Evolutionary conservation across 2,329 filamentous ascomycete genomes (phyloP).

Genomic region (Rugonectria rugulosa): DNA sequence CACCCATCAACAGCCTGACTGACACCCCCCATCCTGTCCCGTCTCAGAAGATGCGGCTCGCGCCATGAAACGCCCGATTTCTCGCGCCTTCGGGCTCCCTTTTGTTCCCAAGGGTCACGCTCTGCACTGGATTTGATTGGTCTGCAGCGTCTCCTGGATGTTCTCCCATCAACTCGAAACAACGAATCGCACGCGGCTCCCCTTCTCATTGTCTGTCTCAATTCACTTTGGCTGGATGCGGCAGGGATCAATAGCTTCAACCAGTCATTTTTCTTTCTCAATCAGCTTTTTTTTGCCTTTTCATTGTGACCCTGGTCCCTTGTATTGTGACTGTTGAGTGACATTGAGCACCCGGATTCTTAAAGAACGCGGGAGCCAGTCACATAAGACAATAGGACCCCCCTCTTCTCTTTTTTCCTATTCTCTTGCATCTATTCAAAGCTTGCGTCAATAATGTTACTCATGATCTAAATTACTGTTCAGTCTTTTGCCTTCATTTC

Average conservation of each 20-base stretch:
- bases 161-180: conserved; percentile 22
- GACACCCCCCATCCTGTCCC: conserved; percentile 14
- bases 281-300: conserved; percentile 18
- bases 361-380: conserved; percentile 34
- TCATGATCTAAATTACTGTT: conserved; percentile 31
- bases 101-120: conserved; percentile 11
- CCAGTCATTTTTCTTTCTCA: background rate
- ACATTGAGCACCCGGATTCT: conserved; percentile 11
- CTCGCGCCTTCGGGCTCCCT: conserved; percentile 21
- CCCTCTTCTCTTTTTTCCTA: conserved; percentile 26
- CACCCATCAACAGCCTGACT: too few relatives aligned
- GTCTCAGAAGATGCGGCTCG: conserved; percentile 27
- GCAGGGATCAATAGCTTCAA: conserved; percentile 1
- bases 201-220: conserved; percentile 1
- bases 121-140: conserved; percentile 24
- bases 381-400: conserved; percentile 28
- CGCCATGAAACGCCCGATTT: conserved; percentile 36
- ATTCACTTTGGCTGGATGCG: conserved; percentile 6
- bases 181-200: conserved; percentile 15
- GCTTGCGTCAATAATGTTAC: conserved; percentile 38
- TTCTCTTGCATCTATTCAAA: conserved; percentile 28
- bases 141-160: conserved; percentile 9
- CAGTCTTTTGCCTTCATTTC: conserved; percentile 28
- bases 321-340: conserved; percentile 21
- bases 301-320: conserved; percentile 17